Conservation (phyloP, 306 rosid species). For the Dalbergia cochinchinensis region DNA sequence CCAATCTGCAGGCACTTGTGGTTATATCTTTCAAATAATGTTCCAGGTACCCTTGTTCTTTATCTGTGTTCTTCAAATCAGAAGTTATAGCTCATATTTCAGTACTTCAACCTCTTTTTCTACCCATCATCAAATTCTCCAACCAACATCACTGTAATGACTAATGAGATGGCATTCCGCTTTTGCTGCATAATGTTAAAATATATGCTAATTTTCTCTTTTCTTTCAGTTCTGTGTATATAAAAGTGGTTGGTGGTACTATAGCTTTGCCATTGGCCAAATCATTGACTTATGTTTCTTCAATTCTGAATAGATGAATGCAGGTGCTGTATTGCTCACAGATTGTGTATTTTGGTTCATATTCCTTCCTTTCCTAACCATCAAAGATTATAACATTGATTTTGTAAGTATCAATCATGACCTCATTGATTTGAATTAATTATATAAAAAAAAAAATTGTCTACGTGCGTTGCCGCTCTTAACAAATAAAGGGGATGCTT, state of each 20-base stretch:
- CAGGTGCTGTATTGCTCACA: constrained; percentile 93
- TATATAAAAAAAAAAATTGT: background rate
- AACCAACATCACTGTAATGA: background rate
- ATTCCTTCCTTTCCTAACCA: constrained; percentile 81
- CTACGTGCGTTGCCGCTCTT: background rate
- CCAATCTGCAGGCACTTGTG: constrained; percentile 78
- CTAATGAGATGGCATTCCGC: constrained; percentile 12
- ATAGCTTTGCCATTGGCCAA: constrained; percentile 4
- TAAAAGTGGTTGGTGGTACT: background rate
- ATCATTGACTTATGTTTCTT: constrained; percentile 32
- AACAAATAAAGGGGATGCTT: constrained; percentile 12
- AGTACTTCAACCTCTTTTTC: too few relatives aligned
- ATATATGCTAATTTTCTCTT: background rate
- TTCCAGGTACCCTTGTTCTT: constrained; percentile 69
- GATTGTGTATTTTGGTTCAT: constrained; percentile 95
- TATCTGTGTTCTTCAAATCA: background rate
- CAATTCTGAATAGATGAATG: constrained; percentile 78
- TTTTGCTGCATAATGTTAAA: constrained; percentile 10
- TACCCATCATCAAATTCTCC: too few relatives aligned
- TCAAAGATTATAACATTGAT: constrained; percentile 79
- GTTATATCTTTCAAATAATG: constrained; percentile 83
- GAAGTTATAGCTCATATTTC: background rate
- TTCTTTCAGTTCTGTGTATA: background rate
- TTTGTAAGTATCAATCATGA: constrained; percentile 67
- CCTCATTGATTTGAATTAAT: background rate